phyloP scores from a whole-genome alignment of 371 early-diverging fungal genomes.

The Haplosporangium sp. region DNA sequence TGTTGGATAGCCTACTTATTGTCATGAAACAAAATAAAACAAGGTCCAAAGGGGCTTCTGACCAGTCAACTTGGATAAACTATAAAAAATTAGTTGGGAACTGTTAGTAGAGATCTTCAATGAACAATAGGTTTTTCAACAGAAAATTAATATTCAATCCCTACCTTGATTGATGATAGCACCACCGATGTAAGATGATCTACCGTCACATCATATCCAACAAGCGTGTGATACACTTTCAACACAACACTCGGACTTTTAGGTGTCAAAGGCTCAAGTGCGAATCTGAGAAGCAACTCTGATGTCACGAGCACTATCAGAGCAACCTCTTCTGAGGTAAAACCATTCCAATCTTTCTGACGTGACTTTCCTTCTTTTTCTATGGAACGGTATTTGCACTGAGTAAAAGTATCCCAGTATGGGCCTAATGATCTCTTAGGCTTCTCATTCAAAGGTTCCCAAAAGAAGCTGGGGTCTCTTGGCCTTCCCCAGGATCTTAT shows the following conservation, averaged over 20 bases:
- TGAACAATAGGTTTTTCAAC: too few species aligned
- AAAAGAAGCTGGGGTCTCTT: slow-evolving; percentile 5
- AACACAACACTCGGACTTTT: neutral
- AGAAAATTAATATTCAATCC: too few species aligned
- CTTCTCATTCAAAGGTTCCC: slow-evolving; percentile 3
- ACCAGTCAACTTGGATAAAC: slow-evolving; percentile 16
- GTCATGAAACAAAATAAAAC: slow-evolving; percentile 33
- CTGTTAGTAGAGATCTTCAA: too few species aligned
- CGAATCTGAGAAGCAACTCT: slow-evolving; percentile 21
- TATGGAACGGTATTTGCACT: neutral
- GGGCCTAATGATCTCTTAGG: neutral
- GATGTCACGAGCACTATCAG: slow-evolving; percentile 14
- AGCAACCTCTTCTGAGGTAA: slow-evolving; percentile 1
- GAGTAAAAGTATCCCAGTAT: slow-evolving; percentile 22
- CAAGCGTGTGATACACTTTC: slow-evolving; percentile 11
- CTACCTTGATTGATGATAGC: slow-evolving; percentile 37
- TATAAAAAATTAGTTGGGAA: neutral
- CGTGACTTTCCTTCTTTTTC: neutral
- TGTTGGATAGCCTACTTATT: slow-evolving; percentile 20
- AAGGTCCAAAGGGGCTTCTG: slow-evolving; percentile 8
- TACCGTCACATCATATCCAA: slow-evolving; percentile 34
- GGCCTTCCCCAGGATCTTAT: slow-evolving; percentile 13
- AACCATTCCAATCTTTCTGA: neutral
- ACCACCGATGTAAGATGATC: slow-evolving; percentile 38
- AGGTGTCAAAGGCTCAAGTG: slow-evolving; percentile 27